Evolutionary conservation across 306 rosid species (phyloP), one percentile per base, ranked within the genome.

Genomic region (Aeschynomene evenia): DNA sequence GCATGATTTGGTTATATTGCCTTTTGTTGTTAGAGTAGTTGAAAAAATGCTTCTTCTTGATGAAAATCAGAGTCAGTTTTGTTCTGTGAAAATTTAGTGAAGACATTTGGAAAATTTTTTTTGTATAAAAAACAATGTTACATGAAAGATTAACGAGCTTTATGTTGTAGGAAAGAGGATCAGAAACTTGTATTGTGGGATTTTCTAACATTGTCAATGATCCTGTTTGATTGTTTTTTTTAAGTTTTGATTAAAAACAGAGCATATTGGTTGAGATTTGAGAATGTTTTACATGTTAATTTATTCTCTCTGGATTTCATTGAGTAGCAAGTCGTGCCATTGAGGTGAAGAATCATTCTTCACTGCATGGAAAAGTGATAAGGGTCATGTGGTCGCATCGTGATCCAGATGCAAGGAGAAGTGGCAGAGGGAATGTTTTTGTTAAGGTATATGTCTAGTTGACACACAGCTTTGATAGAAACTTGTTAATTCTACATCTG

Each of bases 361-460:
- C 19, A 24, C 69, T 89, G 63, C 73, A 86, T 75, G 98, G 98
- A 72, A 92, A 78, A 71, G 79, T 69, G 66, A 85, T 92, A 19
- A 84, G 96, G 66, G 92, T 89, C 63, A 88, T 83, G 91, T 86
- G 95, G 96, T 83, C 96, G 4, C 85, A 71, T 80, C 98, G 91
- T 9, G 89, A 92, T 80, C 81, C 91, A 21, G 93, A 80, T 75
- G 81, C 84, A 34, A 86, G 96, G 72, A 88, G 78, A 54, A 89
- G 86, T 48, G 83, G 85, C 69, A 26, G 75, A 28, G 96, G 96
- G 72, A 92, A 90, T 70, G 76, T 92, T 83, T 92, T 88, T 83
- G 89, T 92, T 56, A 92, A 92, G 91, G 98, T 88, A 88, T 45
- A 45, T 45, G 21, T 45, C 51, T 15, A n/a, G 19, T n/a, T 45